phyloP scores from a whole-genome alignment of 1,139 yeast genomes.

The Lodderomyces oxycetoniae region DNA sequence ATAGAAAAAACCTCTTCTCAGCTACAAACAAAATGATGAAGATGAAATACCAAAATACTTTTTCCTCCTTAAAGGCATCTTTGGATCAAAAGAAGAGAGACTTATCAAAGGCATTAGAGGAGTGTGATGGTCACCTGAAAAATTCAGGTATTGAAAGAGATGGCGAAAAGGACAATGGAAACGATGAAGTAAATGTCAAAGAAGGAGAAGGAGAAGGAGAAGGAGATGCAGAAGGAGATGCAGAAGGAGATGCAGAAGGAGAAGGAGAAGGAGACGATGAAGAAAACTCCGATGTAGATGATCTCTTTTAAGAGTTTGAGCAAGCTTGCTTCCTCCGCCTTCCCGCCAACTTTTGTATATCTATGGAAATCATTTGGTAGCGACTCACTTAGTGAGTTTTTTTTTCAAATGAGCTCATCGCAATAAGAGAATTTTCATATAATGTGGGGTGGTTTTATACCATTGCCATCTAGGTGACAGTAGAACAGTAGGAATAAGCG shows the following conservation, averaged over 20 bases:
- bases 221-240: constrained; percentile 24
- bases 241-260: constrained; percentile 24
- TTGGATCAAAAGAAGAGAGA: constrained; percentile 78
- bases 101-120: constrained; percentile 38
- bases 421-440: too few relatives aligned
- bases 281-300: constrained; percentile 40
- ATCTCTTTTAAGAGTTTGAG: constrained; percentile 20
- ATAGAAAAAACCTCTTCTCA: constrained; percentile 66
- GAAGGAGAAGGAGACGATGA: constrained; percentile 39
- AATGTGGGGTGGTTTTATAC: too few relatives aligned
- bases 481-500: too few relatives aligned
- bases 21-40: constrained; percentile 86
- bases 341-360: too few relatives aligned
- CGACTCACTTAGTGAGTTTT: too few relatives aligned
- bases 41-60: constrained; percentile 80
- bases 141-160: constrained; percentile 16
- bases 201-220: constrained; percentile 16
- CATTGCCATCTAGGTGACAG: too few relatives aligned
- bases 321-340: too few relatives aligned
- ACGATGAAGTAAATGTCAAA: constrained; percentile 25
- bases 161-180: constrained; percentile 19
- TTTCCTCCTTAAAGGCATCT: constrained; percentile 74
- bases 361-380: too few relatives aligned
- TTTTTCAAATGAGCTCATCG: too few relatives aligned
- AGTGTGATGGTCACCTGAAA: constrained; percentile 16